Evolutionary conservation across 352 stramenopile genomes (phyloP).

Genomic region (Phytophthora ramorum): DNA sequence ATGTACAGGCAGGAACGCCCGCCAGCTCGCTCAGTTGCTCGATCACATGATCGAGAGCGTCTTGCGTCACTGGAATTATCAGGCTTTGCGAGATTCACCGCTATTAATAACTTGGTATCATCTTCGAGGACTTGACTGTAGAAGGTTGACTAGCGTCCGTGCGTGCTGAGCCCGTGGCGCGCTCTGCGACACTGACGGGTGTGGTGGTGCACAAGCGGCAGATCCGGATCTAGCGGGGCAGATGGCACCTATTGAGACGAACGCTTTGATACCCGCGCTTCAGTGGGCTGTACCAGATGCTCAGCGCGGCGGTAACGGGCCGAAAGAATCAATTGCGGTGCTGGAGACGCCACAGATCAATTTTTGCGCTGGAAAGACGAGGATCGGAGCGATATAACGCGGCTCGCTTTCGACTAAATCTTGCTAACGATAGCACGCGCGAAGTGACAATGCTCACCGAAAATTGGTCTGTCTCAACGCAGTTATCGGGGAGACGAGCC

Average conservation of each 20-base stretch:
- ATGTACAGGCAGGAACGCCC: no score
- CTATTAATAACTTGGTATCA: no score
- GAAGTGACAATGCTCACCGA: slow-evolving; percentile 12
- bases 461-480: slow-evolving; percentile 11
- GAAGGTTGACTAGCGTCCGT: slow-evolving; percentile 2
- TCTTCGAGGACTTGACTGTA: not conserved
- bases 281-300: not conserved
- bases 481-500: not conserved
- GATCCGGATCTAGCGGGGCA: slow-evolving; percentile 19
- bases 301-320: not conserved
- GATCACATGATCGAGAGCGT: slow-evolving; percentile 6
- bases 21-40: slow-evolving; percentile 16
- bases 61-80: slow-evolving; percentile 8
- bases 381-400: slow-evolving; percentile 3
- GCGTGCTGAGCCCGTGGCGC: not conserved
- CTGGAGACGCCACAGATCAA: not conserved
- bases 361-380: slow-evolving; percentile 8
- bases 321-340: slow-evolving; percentile 2
- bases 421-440: slow-evolving; percentile 12
- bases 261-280: not conserved
- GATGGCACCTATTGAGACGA: slow-evolving; percentile 1
- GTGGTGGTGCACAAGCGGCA: slow-evolving; percentile 9
- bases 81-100: not conserved
- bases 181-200: slow-evolving; percentile 25
- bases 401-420: slow-evolving; percentile 29